Conservation (phyloP, 2,329 filamentous ascomycete genomes). For the Nannizzia gypsea region DNA sequence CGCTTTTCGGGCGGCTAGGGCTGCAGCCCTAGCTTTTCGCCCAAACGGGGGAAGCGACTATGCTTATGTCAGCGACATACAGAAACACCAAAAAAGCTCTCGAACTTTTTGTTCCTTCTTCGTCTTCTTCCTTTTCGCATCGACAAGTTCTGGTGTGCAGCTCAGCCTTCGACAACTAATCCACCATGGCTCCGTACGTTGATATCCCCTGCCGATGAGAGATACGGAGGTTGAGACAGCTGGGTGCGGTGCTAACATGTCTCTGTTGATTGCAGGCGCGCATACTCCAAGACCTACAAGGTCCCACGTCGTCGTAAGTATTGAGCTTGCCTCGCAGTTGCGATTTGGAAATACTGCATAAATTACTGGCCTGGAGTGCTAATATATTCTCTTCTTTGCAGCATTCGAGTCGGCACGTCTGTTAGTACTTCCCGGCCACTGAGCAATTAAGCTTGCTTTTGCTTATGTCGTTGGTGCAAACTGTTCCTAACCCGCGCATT, state of each 20-base stretch:
- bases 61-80: background rate
- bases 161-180: slow-evolving; percentile 21
- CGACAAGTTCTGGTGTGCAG: slow-evolving; percentile 10
- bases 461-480: slow-evolving; percentile 76
- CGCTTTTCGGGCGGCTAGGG: slow-evolving; percentile 8
- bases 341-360: background rate
- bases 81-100: slow-evolving; percentile 5
- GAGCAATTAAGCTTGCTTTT: slow-evolving; percentile 92
- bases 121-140: slow-evolving; percentile 18
- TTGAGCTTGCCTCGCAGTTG: background rate
- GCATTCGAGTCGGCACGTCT: slow-evolving; percentile 99
- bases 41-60: slow-evolving; percentile 7
- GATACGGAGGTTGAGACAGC: background rate
- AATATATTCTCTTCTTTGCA: slow-evolving; percentile 26
- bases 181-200: slow-evolving; percentile 36
- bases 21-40: slow-evolving; percentile 13
- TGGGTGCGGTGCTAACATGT: slow-evolving; percentile 17
- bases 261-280: slow-evolving; percentile 37
- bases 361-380: slow-evolving; percentile 21
- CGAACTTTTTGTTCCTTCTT: slow-evolving; percentile 12
- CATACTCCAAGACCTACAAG: slow-evolving; percentile 99
- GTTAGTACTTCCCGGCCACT: slow-evolving; percentile 94
- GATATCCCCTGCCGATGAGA: background rate
- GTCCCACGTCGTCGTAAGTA: slow-evolving; percentile 72
- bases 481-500: slow-evolving; percentile 50